These are phyloP conservation scores for Coemansia sp. DNA, from an alignment of 192 early-diverging fungal species.

Conservation along the genomic window DNA sequence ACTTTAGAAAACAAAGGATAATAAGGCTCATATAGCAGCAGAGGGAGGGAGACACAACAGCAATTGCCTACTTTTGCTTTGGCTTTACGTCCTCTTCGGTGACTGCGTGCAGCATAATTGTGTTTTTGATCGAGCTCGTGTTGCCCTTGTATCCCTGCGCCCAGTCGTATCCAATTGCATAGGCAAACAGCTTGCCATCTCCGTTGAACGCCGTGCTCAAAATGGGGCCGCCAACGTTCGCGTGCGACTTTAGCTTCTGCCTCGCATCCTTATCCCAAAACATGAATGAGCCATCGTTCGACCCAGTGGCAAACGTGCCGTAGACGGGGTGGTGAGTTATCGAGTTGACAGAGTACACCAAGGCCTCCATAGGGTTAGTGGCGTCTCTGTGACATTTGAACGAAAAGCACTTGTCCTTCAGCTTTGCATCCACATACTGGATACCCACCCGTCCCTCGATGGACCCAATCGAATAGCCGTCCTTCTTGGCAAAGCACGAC, in stretches of 20 bases:
- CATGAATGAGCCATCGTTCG: slow-evolving; percentile 80
- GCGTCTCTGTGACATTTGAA: slow-evolving; percentile 89
- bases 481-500: slow-evolving; percentile 75
- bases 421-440: slow-evolving; percentile 86
- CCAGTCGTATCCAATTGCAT: slow-evolving; percentile 89
- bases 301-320: slow-evolving; percentile 88
- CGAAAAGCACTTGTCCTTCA: slow-evolving; percentile 69
- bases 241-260: slow-evolving; percentile 78
- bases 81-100: slow-evolving; percentile 83
- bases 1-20: background rate
- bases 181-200: slow-evolving; percentile 89
- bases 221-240: slow-evolving; percentile 67
- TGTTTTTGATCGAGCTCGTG: slow-evolving; percentile 61
- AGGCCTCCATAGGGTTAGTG: slow-evolving; percentile 60
- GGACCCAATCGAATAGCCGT: slow-evolving; percentile 87
- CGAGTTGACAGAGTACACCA: slow-evolving; percentile 63
- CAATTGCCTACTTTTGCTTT: slow-evolving; percentile 56
- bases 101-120: slow-evolving; percentile 78
- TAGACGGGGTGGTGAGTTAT: slow-evolving; percentile 56
- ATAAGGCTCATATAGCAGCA: background rate
- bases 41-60: slow-evolving; percentile 15
- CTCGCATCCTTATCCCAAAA: slow-evolving; percentile 98
- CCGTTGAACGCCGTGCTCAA: slow-evolving; percentile 75
- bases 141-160: slow-evolving; percentile 74
- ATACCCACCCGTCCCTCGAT: slow-evolving; percentile 95